A percentile compares a stretch with the other conserved stretches of the same genome.
Evolutionary conservation across 2,329 filamentous ascomycete genomes (phyloP).

Genomic region (Clonostachys sp.): DNA sequence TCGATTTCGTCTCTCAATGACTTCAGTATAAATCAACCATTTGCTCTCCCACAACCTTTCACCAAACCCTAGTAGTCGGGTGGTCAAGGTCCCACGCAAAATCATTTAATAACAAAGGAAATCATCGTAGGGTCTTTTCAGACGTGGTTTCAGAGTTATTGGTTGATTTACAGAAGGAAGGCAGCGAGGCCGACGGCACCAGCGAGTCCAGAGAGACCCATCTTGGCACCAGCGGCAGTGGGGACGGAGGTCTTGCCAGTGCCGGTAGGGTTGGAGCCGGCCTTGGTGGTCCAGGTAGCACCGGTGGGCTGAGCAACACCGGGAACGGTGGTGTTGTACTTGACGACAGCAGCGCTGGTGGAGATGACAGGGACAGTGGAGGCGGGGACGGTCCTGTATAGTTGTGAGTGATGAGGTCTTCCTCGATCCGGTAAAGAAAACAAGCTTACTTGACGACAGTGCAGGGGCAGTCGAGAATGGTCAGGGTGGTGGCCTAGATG

Average conservation of each 20-base stretch:
- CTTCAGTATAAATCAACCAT: neutral
- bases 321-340: conserved; percentile 13
- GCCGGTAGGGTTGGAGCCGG: too few relatives aligned
- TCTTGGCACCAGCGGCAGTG: conserved; percentile 53
- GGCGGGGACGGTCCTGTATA: conserved; percentile 10
- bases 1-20: too few relatives aligned
- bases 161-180: conserved; percentile 50
- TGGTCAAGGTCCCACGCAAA: conserved; percentile 28
- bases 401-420: too few relatives aligned
- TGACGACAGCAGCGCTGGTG: conserved; percentile 8
- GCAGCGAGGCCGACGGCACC: conserved; percentile 56
- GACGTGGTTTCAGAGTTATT: conserved; percentile 24
- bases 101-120: conserved; percentile 31
- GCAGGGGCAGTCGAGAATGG: conserved; percentile 70
- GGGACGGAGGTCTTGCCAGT: conserved; percentile 17
- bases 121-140: conserved; percentile 23
- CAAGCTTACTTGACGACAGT: conserved; percentile 45
- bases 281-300: conserved; percentile 14
- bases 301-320: conserved; percentile 18
- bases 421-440: too few relatives aligned
- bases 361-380: conserved; percentile 13
- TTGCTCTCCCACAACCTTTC: conserved; percentile 13
- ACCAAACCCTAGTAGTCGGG: conserved; percentile 10
- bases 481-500: conserved; percentile 58
- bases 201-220: conserved; percentile 52